These are phyloP conservation scores for Leishmania tarentolae DNA, from an alignment of 208 protist species.

Conservation along the genomic window DNA sequence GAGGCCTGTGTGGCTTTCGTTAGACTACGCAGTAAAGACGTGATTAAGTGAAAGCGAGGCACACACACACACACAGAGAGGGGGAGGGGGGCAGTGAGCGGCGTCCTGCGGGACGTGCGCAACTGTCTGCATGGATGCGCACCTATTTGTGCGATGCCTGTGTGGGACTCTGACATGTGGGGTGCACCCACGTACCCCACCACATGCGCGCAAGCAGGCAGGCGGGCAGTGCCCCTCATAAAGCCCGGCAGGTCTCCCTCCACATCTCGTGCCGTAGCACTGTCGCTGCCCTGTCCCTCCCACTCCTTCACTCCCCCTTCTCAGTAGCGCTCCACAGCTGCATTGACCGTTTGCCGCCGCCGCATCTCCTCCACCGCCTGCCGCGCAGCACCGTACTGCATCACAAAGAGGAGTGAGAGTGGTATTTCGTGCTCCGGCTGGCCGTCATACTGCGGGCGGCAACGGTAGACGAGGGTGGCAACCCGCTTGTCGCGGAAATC, in stretches of 20 bases:
- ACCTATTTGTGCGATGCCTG: not conserved
- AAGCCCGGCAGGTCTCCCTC: not conserved
- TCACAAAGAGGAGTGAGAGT: slow-evolving; percentile 77
- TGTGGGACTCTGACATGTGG: not conserved
- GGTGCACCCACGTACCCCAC: not conserved
- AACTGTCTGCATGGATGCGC: not conserved
- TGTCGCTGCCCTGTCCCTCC: not conserved
- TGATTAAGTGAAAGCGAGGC: not conserved
- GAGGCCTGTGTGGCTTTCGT: not conserved
- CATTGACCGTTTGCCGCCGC: slow-evolving; percentile 47
- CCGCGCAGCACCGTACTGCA: slow-evolving; percentile 59
- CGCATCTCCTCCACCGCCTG: slow-evolving; percentile 80
- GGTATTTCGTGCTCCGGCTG: slow-evolving; percentile 85
- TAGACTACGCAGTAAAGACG: not conserved
- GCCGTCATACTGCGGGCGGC: slow-evolving; percentile 81
- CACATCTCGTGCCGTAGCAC: not conserved
- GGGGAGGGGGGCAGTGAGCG: not conserved
- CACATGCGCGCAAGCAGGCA: not conserved
- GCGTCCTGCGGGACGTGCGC: not conserved
- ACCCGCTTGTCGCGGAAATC: slow-evolving; percentile 83
- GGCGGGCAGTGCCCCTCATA: not conserved
- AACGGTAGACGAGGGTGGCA: slow-evolving; percentile 77
- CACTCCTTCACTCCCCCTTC: not conserved
- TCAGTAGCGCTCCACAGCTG: slow-evolving; percentile 61
- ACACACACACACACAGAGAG: not conserved